Conservation (phyloP, 768 basidiomycete species). For the Psilocybe azurescens region DNA sequence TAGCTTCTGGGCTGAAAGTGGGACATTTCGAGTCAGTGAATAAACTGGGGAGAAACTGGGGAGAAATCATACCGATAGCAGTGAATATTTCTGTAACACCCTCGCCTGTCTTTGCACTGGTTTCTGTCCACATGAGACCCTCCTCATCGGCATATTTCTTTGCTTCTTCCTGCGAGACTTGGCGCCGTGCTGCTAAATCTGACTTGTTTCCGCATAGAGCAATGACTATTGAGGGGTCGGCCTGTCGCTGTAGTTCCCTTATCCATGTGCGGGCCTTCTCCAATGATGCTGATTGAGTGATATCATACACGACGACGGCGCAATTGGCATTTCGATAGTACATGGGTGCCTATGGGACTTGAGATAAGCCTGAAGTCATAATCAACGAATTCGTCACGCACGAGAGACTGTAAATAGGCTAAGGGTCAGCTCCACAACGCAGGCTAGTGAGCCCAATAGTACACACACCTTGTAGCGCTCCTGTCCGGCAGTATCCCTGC, state of each 20-base stretch:
- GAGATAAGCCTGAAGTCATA: constrained; percentile 17
- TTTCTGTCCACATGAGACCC: constrained; percentile 92
- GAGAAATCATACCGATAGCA: constrained; percentile 64
- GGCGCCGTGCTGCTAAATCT: constrained; percentile 84
- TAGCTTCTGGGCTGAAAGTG: constrained; percentile 77
- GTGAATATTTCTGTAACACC: constrained; percentile 88
- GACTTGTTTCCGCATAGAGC: constrained; percentile 96
- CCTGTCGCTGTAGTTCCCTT: constrained; percentile 94
- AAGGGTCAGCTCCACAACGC: constrained; percentile 21
- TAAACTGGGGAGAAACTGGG: not conserved
- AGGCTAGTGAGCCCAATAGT: constrained; percentile 12
- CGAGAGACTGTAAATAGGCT: constrained; percentile 39
- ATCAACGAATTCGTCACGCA: constrained; percentile 41
- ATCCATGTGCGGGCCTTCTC: constrained; percentile 98
- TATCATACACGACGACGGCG: constrained; percentile 95
- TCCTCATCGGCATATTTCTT: constrained; percentile 93
- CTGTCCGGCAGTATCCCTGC: constrained; percentile 95
- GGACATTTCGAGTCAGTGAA: constrained; percentile 12
- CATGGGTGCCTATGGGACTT: constrained; percentile 76
- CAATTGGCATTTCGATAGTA: constrained; percentile 96
- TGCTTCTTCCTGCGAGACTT: constrained; percentile 87
- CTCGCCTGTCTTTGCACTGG: constrained; percentile 88
- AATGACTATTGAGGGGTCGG: constrained; percentile 96
- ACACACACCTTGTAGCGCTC: constrained; percentile 86
- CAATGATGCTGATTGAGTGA: constrained; percentile 89